Conservation (phyloP, 2,329 filamentous ascomycete species). For the Grosmannia serpens region DNA sequence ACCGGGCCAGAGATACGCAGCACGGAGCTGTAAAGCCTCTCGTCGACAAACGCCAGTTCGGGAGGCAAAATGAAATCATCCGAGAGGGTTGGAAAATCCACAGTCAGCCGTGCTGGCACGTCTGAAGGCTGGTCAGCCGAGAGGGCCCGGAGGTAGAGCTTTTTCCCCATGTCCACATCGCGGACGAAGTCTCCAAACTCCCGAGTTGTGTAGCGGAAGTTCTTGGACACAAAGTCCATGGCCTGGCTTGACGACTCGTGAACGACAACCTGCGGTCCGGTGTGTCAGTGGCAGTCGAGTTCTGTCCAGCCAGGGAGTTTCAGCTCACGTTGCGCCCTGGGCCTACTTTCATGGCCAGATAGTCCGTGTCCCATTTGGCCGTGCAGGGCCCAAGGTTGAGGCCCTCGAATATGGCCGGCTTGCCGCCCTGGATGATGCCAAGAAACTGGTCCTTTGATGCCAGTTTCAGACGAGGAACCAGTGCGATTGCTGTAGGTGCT, state of each 20-base stretch:
- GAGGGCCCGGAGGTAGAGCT: conserved; percentile 68
- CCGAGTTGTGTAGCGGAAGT: conserved; percentile 65
- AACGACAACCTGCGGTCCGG: conserved; percentile 49
- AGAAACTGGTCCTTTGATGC: conserved; percentile 45
- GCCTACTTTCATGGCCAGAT: conserved; percentile 54
- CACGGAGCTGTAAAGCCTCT: conserved; percentile 66
- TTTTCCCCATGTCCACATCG: conserved; percentile 44
- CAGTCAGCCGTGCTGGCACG: conserved; percentile 54
- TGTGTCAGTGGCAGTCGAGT: not conserved
- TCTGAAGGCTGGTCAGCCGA: conserved; percentile 58
- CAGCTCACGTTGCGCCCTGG: conserved; percentile 42
- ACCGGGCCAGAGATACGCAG: conserved; percentile 69
- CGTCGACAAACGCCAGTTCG: conserved; percentile 43
- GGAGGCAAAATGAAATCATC: conserved; percentile 59
- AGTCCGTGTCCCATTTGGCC: conserved; percentile 54
- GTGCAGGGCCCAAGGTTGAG: conserved; percentile 58
- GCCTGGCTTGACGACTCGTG: conserved; percentile 54
- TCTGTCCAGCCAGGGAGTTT: not conserved
- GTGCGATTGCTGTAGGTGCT: not conserved
- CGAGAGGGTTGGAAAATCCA: conserved; percentile 61
- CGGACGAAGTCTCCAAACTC: conserved; percentile 56
- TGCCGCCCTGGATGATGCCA: conserved; percentile 41
- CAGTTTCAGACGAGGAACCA: conserved; percentile 41
- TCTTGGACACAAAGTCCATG: conserved; percentile 76
- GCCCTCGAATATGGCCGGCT: conserved; percentile 54